Evolutionary conservation across 2,329 filamentous ascomycete genomes (phyloP).

Genomic region (Fusarium transvaalense): DNA sequence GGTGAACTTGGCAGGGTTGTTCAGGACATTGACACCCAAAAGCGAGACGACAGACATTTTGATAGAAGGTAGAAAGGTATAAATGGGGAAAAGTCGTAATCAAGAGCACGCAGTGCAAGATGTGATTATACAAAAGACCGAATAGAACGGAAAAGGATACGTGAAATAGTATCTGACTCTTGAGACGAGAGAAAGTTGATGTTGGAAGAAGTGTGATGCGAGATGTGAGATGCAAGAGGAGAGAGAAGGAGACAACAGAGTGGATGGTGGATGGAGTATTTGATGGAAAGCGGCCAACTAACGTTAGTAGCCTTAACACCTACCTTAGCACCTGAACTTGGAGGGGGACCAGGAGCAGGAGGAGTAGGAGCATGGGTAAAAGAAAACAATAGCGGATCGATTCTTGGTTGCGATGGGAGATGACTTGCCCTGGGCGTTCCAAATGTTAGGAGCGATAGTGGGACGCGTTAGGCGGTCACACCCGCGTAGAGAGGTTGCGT

Average conservation of each 20-base stretch:
- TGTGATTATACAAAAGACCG: background rate
- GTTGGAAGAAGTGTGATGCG: conserved; percentile 18
- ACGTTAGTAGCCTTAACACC: conserved; percentile 19
- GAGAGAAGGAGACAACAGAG: conserved; percentile 12
- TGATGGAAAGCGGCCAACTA: conserved; percentile 32
- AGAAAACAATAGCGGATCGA: conserved; percentile 46
- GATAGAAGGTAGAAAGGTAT: conserved; percentile 29
- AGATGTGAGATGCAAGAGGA: conserved; percentile 18
- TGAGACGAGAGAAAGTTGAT: conserved; percentile 14
- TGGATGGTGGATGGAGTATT: conserved; percentile 29
- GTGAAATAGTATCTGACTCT: conserved; percentile 12
- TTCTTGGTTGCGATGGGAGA: conserved; percentile 44
- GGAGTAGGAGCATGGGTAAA: conserved; percentile 25
- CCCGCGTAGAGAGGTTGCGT: conserved; percentile 51
- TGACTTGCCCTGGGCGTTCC: conserved; percentile 31
- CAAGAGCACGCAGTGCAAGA: conserved; percentile 11
- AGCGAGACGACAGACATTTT: conserved; percentile 95
- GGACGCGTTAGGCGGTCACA: conserved; percentile 47
- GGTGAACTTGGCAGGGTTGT: conserved; percentile 95
- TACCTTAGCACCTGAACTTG: conserved; percentile 8
- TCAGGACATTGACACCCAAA: conserved; percentile 93
- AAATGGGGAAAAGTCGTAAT: background rate
- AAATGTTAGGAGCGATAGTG: conserved; percentile 35
- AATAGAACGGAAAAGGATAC: background rate
- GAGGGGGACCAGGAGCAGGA: conserved; percentile 1